A percentile compares a stretch with the other conserved stretches of the same genome.
Evolutionary conservation across 495 filamentous ascomycete genomes (phyloP).

Genomic region (Tuber magnatum): DNA sequence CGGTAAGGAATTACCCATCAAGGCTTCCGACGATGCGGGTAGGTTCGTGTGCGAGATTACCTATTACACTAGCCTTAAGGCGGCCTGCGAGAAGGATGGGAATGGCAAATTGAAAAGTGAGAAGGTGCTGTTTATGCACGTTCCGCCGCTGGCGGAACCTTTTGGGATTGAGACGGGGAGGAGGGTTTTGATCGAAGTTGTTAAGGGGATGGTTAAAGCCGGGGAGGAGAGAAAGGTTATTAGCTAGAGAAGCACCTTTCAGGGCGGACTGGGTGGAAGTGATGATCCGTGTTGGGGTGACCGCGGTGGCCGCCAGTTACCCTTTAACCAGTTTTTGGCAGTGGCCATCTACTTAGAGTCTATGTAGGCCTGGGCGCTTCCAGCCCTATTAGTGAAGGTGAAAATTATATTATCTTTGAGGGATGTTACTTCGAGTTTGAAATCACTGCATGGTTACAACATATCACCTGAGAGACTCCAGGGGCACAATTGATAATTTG

Average conservation of each 20-base stretch:
- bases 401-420: background rate
- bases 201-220: slow-evolving; percentile 36
- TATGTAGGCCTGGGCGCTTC: background rate
- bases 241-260: background rate
- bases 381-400: background rate
- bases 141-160: slow-evolving; percentile 21
- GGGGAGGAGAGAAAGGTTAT: slow-evolving; percentile 20
- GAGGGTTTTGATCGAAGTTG: slow-evolving; percentile 64
- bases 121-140: slow-evolving; percentile 37
- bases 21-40: slow-evolving; percentile 24
- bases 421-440: background rate
- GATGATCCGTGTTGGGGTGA: background rate
- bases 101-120: slow-evolving; percentile 7
- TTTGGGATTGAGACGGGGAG: slow-evolving; percentile 34
- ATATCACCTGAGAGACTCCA: background rate
- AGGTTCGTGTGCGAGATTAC: slow-evolving; percentile 36
- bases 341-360: background rate
- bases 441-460: background rate
- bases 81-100: slow-evolving; percentile 18
- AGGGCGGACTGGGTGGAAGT: background rate
- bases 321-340: background rate
- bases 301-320: background rate
- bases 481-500: background rate
- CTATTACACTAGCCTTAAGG: slow-evolving; percentile 25
- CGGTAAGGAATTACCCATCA: slow-evolving; percentile 4